Evolutionary conservation across 2,329 filamentous ascomycete genomes (phyloP).

Genomic region (Claviceps sp.): DNA sequence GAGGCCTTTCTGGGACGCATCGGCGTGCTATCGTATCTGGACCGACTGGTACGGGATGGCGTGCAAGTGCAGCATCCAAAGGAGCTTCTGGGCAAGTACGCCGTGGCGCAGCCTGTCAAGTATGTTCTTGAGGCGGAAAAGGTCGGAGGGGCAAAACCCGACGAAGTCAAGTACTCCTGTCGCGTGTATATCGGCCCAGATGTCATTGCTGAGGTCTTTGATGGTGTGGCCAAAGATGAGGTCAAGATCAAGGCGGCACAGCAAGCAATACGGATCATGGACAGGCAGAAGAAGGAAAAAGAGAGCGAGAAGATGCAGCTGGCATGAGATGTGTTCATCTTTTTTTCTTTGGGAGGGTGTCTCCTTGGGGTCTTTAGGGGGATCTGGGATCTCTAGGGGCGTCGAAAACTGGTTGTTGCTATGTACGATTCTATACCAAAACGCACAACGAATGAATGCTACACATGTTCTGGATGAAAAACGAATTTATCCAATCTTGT

Average conservation of each 20-base stretch:
- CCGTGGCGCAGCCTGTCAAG: constrained; percentile 34
- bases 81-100: constrained; percentile 50
- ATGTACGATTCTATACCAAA: too few species aligned
- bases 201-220: constrained; percentile 29
- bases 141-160: constrained; percentile 6
- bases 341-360: too few species aligned
- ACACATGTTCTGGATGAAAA: too few species aligned
- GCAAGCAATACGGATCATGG: constrained; percentile 28
- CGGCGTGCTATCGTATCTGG: constrained; percentile 51
- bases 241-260: constrained; percentile 42
- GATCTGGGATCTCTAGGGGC: too few species aligned
- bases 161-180: constrained; percentile 26
- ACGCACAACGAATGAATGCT: too few species aligned
- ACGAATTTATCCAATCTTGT: too few species aligned
- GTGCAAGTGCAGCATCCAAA: constrained; percentile 53
- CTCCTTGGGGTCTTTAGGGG: not conserved
- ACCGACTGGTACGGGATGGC: constrained; percentile 42
- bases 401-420: too few species aligned
- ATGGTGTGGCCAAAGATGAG: constrained; percentile 36
- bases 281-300: not conserved
- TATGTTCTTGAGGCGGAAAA: constrained; percentile 31
- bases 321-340: too few species aligned
- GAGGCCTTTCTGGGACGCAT: constrained; percentile 44
- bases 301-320: not conserved
- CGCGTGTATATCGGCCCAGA: constrained; percentile 34